Conservation (phyloP, 2,329 filamentous ascomycete genomes). For the Pyrenochaeta sp. region DNA sequence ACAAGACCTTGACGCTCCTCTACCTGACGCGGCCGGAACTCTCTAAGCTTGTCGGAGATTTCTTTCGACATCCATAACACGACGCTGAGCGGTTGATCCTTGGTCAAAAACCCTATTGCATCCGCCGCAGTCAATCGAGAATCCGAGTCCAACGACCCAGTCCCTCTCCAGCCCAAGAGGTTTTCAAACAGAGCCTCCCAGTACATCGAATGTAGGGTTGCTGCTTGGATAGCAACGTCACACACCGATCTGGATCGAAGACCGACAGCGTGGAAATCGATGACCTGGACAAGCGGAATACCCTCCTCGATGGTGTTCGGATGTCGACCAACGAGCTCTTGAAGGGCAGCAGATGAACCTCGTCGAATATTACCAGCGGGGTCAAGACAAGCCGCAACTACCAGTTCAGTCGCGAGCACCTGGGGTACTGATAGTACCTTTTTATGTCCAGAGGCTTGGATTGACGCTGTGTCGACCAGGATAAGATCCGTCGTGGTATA, state of each 20-base stretch:
- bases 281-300: constrained; percentile 83
- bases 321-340: constrained; percentile 92
- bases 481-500: constrained; percentile 83
- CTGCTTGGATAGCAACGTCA: constrained; percentile 74
- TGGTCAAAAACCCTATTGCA: constrained; percentile 69
- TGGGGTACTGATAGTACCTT: constrained; percentile 66
- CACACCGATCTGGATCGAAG: constrained; percentile 82
- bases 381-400: constrained; percentile 84
- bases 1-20: constrained; percentile 75
- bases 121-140: constrained; percentile 76
- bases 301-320: constrained; percentile 83
- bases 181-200: constrained; percentile 74
- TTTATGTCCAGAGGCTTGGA: constrained; percentile 54
- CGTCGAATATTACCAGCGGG: constrained; percentile 91
- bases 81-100: constrained; percentile 47
- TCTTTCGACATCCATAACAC: constrained; percentile 49
- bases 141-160: constrained; percentile 77
- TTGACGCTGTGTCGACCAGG: constrained; percentile 59
- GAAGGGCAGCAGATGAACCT: constrained; percentile 89
- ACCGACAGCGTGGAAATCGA: constrained; percentile 93
- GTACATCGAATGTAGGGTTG: constrained; percentile 68
- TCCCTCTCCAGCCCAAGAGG: constrained; percentile 84
- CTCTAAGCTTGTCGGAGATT: constrained; percentile 55
- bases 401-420: constrained; percentile 79
- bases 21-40: constrained; percentile 65